These are phyloP conservation scores for Austroboletus festivus DNA, from an alignment of 768 basidiomycete genomes.

Conservation along the genomic window DNA sequence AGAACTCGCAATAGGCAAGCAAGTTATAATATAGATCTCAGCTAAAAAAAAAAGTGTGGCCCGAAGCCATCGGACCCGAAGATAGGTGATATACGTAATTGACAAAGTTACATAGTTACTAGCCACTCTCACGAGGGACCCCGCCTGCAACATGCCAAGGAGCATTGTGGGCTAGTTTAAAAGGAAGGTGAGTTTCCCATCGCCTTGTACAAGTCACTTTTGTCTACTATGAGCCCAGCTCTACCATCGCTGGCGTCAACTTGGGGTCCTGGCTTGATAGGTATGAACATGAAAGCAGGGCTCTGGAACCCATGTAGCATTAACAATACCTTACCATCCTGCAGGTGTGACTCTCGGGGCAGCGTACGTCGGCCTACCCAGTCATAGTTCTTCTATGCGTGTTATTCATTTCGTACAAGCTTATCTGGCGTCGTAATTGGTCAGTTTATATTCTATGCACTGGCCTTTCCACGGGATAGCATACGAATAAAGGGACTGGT, in stretches of 20 bases:
- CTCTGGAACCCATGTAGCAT: neutral
- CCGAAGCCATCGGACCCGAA: too few species aligned
- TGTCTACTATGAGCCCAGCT: slow-evolving; percentile 6
- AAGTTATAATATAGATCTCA: too few species aligned
- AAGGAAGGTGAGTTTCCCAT: neutral
- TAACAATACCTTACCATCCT: slow-evolving; percentile 13
- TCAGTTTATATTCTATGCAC: slow-evolving; percentile 19
- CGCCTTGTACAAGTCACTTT: too few species aligned
- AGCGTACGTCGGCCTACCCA: slow-evolving; percentile 8
- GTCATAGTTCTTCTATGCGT: neutral
- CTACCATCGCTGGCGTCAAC: neutral
- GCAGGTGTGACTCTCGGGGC: slow-evolving; percentile 13
- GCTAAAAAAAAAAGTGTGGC: too few species aligned
- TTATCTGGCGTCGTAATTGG: slow-evolving; percentile 18
- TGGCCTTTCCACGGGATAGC: slow-evolving; percentile 16
- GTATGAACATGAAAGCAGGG: slow-evolving; percentile 3
- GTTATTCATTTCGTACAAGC: slow-evolving; percentile 4
- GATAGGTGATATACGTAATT: too few species aligned
- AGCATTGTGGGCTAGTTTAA: too few species aligned
- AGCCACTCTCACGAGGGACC: too few species aligned
- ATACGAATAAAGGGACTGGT: slow-evolving; percentile 12
- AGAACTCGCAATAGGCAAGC: too few species aligned
- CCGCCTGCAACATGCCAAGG: too few species aligned
- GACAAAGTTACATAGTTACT: too few species aligned
- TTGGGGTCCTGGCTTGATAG: slow-evolving; percentile 19